These are phyloP conservation scores for Stemphylium vesicarium DNA, from an alignment of 2,329 filamentous ascomycete genomes.

Conservation along the genomic window DNA sequence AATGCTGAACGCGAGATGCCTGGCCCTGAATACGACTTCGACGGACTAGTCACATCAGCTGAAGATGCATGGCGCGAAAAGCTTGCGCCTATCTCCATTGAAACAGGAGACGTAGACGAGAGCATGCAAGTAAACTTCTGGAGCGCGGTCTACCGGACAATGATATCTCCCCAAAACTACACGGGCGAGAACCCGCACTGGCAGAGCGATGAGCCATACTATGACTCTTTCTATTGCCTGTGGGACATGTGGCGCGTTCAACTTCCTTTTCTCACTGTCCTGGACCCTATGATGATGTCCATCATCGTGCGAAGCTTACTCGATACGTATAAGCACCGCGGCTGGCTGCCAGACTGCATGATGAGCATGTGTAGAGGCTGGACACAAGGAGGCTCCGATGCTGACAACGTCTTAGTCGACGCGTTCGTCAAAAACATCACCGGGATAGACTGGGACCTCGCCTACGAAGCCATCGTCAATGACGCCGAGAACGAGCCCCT, in stretches of 20 bases:
- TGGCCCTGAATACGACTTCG: conserved; percentile 63
- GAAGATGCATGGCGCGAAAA: conserved; percentile 51
- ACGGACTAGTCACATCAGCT: conserved; percentile 54
- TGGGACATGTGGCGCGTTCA: conserved; percentile 58
- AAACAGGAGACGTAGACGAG: conserved; percentile 44
- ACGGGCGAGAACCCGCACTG: conserved; percentile 57
- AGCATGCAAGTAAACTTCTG: conserved; percentile 52
- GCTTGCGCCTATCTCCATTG: conserved; percentile 48
- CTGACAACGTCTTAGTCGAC: conserved; percentile 73
- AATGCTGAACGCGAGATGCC: conserved; percentile 75
- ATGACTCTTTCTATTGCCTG: conserved; percentile 66
- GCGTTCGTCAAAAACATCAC: conserved; percentile 71
- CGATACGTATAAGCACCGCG: conserved; percentile 73
- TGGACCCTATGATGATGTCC: conserved; percentile 69
- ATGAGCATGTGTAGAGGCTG: conserved; percentile 79
- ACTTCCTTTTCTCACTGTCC: conserved; percentile 70
- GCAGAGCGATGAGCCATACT: conserved; percentile 54
- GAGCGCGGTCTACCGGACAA: conserved; percentile 54
- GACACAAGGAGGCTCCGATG: conserved; percentile 78
- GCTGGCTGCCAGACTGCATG: conserved; percentile 76
- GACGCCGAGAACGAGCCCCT: conserved; percentile 49
- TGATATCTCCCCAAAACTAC: conserved; percentile 56
- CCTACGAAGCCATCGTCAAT: conserved; percentile 48
- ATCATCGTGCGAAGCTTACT: conserved; percentile 74
- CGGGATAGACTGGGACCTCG: conserved; percentile 49